Evolutionary conservation across 441 rosid genomes (phyloP).

Genomic region (Bruguiera hainesii): DNA sequence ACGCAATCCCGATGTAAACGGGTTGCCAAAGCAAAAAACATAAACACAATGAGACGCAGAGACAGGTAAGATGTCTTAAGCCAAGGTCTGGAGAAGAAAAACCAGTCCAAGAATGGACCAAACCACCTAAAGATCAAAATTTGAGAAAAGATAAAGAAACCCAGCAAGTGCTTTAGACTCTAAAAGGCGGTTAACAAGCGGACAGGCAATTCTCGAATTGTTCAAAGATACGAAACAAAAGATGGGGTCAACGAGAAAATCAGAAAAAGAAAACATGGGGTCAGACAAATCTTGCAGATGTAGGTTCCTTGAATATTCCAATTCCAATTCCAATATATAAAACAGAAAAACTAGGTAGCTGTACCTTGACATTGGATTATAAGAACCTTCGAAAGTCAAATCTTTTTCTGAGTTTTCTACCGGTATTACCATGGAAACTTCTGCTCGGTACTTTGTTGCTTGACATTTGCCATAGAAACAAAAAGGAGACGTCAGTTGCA

Average conservation of each 20-base stretch:
- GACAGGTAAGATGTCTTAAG: constrained; percentile 1
- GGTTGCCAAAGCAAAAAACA: neutral
- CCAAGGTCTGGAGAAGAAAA: neutral
- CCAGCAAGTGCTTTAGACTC: neutral
- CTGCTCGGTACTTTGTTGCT: no score
- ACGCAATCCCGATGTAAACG: constrained; percentile 2
- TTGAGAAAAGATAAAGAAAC: neutral
- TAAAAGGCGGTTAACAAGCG: constrained; percentile 3
- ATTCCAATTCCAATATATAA: neutral
- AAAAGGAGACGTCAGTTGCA: no score
- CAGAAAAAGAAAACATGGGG: no score
- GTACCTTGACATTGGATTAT: no score
- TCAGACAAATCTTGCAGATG: neutral
- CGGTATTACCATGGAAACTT: no score
- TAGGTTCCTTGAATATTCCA: neutral
- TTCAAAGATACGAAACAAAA: constrained; percentile 2
- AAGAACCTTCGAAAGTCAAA: no score
- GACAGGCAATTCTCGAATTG: constrained; percentile 6
- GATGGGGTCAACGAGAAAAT: neutral
- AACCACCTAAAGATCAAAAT: constrained; percentile 7
- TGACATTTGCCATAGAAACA: no score
- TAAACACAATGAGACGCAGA: neutral
- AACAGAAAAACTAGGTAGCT: neutral
- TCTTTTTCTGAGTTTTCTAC: no score
- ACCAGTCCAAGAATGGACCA: constrained; percentile 15